Evolutionary conservation across 306 rosid species (phyloP), one percentile per base, ranked within the genome.

Genomic region (Fragaria vesca): DNA sequence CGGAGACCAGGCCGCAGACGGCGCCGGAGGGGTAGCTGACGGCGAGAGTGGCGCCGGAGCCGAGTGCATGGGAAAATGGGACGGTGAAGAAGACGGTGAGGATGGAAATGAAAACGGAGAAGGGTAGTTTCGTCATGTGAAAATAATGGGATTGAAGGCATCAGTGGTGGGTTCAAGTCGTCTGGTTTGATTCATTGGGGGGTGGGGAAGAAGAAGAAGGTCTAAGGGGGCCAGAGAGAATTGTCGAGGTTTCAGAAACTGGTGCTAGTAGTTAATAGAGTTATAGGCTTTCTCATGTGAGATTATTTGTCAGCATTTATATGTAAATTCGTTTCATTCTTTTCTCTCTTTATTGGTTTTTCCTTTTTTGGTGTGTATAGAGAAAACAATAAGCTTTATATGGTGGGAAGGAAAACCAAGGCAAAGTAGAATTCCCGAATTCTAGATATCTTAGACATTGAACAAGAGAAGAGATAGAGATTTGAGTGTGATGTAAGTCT

Each of bases 31-130:
- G 46, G 78, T 78, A 87, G 73, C 79, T 79, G 80, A 90, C 69
- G 50, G 98, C 90, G 17, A 94, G 83, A 54, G 98, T 90, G 46
- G 86, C 78, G 58, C 93, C 97, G 79, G 96, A 90, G 82, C 97
- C 96, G 46, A 91, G 81, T 51, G 91, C 91, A 80, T 77, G 60
- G 36, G 82, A 77, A 1, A 68, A 67, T 28, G 90, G 80, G 15
- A 65, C 4, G 12, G 65, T 1, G 42, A 13, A 12, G 80, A 86
- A 45, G 42, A 86, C 1, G 48, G 79, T 4, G n/a, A 73, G 18
- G 30, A 69, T 26, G 50, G 76, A 26, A 57, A 57, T 8, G 66
- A 75, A 50, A 71, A 32, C 69, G 72, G 28, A 50, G 85, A 71
- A 67, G 55, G 81, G 82, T 73, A 47, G 75, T 75, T 61, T 94